Conservation (phyloP, 192 early-diverging fungal genomes). For the Backusella circina region DNA sequence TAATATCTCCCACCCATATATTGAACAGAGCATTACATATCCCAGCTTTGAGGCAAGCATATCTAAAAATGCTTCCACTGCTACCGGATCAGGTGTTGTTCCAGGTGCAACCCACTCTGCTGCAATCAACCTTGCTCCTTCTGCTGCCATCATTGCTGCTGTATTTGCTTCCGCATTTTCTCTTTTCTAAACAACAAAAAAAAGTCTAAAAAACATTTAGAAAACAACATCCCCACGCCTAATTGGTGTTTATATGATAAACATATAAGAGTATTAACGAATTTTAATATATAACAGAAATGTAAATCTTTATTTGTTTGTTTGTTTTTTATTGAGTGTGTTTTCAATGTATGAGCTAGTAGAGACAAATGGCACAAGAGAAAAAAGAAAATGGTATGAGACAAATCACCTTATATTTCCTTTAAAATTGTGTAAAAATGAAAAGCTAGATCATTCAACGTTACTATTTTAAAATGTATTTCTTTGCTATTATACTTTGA, state of each 20-base stretch:
- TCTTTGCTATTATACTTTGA: no score
- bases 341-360: background rate
- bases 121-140: background rate
- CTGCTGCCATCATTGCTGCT: background rate
- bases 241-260: background rate
- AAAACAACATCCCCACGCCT: background rate
- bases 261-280: background rate
- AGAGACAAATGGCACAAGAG: background rate
- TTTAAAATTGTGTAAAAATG: no score
- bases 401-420: no score
- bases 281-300: background rate
- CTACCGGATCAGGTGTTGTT: slow-evolving; percentile 9
- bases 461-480: no score
- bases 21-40: slow-evolving; percentile 24
- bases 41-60: slow-evolving; percentile 15
- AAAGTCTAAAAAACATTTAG: background rate
- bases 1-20: slow-evolving; percentile 35
- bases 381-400: background rate
- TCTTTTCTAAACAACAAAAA: background rate
- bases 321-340: background rate
- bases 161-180: background rate
- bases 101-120: slow-evolving; percentile 3
- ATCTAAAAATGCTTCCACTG: background rate
- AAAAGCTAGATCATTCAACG: no score
- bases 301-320: background rate